These are phyloP conservation scores for Coniella vitis DNA, from an alignment of 2,329 filamentous ascomycete genomes.

Conservation along the genomic window DNA sequence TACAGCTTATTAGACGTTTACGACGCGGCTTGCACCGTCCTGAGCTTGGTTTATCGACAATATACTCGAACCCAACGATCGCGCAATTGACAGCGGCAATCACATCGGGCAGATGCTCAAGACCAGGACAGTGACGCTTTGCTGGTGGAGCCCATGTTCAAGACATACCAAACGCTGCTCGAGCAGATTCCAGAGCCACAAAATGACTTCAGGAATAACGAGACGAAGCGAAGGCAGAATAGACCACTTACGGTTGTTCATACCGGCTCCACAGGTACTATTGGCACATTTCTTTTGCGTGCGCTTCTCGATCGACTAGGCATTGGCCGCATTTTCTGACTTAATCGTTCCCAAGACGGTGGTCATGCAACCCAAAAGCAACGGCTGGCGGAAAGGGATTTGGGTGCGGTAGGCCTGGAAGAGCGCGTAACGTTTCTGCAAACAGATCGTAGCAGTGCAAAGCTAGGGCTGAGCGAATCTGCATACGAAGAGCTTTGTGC, in stretches of 20 bases:
- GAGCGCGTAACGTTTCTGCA: conserved; percentile 25
- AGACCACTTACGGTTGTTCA: neutral
- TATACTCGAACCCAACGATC: conserved; percentile 3
- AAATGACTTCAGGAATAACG: neutral
- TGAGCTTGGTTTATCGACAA: neutral
- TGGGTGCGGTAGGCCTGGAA: neutral
- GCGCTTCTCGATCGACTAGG: conserved; percentile 3
- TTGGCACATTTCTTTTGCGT: conserved; percentile 3
- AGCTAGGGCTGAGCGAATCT: conserved; percentile 31
- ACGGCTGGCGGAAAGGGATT: conserved; percentile 1
- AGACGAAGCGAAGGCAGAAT: neutral
- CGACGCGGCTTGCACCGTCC: conserved; percentile 1
- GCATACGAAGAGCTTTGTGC: conserved; percentile 23
- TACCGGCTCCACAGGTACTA: conserved; percentile 24
- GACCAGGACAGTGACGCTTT: conserved; percentile 14
- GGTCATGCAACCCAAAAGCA: neutral
- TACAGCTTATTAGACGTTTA: conserved; percentile 14
- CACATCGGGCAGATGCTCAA: neutral
- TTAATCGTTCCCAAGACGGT: conserved; percentile 4
- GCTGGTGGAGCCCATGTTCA: conserved; percentile 15
- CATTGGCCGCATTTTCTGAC: neutral
- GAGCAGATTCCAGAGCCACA: conserved; percentile 1
- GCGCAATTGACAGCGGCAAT: neutral
- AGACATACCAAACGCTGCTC: conserved; percentile 5
- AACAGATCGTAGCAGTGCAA: conserved; percentile 28